Evolutionary conservation across 192 early-diverging fungal species (phyloP), one percentile per base, ranked within the genome.

Genomic region (Entomortierella beljakovae): DNA sequence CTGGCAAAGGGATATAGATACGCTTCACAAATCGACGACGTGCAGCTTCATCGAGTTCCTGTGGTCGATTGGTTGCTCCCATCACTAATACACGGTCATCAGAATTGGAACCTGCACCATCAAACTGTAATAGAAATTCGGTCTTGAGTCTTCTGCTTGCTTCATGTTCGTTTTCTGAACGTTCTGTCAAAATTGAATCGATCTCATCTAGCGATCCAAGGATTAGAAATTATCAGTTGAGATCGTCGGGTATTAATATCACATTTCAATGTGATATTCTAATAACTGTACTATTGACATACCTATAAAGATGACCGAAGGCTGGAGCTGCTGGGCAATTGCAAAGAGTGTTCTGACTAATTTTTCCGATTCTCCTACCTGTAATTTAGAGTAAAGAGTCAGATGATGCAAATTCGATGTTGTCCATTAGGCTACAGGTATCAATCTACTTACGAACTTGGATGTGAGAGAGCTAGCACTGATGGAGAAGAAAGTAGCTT

Each of bases 51-150:
- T 99, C 98, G 20, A 99, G 62, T 7, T 92, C 83, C 62, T 95
- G 90, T 1, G 96, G 96, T 22, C 97, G 84, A 79, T 98, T 99
- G 5, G 98, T 99, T 28, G 98, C 95, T 7, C 91, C 97, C 64
- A 99, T 91, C 13, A 98, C 90, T 1, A 98, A 87, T 1, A 96
- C 85, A 2, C 88, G 82, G 52, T 86, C 82, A n/a, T 70, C 62
- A n/a, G 70, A 68, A 50, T 72, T 71, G 16, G 68, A 94, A 1
- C 90, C 92, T 57, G 93, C 85, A 62, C 95, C 88, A 57, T 86
- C 85, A 52, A 91, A 86, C 65, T 91, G 88, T 29, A 94, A 87
- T 54, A 96, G 68, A 81, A 95, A 95, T 84, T 95, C 95, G 18
- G 95, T 97, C 80, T 97, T 97, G 53, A 97, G 90, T 40, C 94